Evolutionary conservation across 768 basidiomycete genomes (phyloP), one percentile per base, ranked within the genome.

Genomic region (Rhizopogon salebrosus): DNA sequence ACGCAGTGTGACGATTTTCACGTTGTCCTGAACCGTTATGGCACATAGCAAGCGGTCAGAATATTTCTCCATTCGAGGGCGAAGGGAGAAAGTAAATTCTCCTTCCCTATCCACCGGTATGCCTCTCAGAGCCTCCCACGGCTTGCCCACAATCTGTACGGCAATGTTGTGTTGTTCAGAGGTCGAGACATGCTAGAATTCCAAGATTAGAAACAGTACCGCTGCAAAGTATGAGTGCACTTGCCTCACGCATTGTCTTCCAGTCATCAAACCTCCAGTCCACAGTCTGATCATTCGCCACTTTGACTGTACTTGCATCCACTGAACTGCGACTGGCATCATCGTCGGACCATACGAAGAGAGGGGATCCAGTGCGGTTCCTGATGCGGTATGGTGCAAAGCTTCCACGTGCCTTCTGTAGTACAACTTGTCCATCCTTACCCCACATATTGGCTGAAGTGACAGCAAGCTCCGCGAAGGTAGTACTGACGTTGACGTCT

Each of bases 191-290:
- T 75, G 73, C 80, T 80, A 51, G 52, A 49, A 31, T 29, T 16
- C 49, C 40, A 50, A 57, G 31, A 41, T 41, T 14, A 22, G 36
- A 36, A 51, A 46, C 6, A 51, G 11, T 20, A 27, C 24, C n/a
- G 7, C 24, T 52, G 24, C 20, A 42, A 1, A 49, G 1, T 9
- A 4, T 22, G 11, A 34, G 22, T 41, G 41, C 16, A 57, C 76
- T 55, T 63, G 92, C 94, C 75, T 99, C 97, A 64, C 97, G 84
- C 75, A 90, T 85, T 4, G 86, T 87, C 65, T 87, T 87, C 88
- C 92, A 93, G 62, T 98, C 95, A 64, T 98, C 94, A 62, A 98
- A 98, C 51, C 97, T 79, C 97, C 97, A 98, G 52, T 98, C 95
- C 4, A 91, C 74, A 7, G 77, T 83, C 61, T 90, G 79, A 35